Percentiles rank a stretch among this genome's conserved stretches.
Evolutionary conservation across 331 rosid species (phyloP).

Genomic region (Malus hybrid): DNA sequence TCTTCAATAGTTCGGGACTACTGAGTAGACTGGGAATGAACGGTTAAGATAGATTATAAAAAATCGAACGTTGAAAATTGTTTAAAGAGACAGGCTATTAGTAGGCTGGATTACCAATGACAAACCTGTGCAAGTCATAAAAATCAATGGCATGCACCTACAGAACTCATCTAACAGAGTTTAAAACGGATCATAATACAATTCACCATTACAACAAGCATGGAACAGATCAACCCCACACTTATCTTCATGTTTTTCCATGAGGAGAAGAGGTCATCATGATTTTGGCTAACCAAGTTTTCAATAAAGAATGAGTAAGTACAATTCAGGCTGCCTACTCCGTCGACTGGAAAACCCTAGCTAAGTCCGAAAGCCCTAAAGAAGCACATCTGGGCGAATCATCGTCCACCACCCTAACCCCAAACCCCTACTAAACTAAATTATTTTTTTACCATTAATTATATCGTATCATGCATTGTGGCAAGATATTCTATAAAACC

Average conservation of each 20-base stretch:
- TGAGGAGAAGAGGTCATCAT: not conserved
- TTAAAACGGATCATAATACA: not conserved
- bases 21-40: not conserved
- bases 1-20: not conserved
- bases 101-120: not conserved
- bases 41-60: not conserved
- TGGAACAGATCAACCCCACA: not conserved
- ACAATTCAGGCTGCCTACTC: conserved; percentile 27
- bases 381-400: conserved; percentile 41
- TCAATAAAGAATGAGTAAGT: not conserved
- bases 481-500: conserved; percentile 23
- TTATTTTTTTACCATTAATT: not conserved
- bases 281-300: not conserved
- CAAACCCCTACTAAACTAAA: not conserved
- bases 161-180: not conserved
- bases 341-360: conserved; percentile 29
- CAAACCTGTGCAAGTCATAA: not conserved
- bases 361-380: conserved; percentile 20
- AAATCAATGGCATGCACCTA: not conserved
- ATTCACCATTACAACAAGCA: not conserved
- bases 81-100: not conserved
- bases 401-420: conserved; percentile 34
- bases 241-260: conserved; percentile 1
- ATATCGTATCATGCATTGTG: not conserved
- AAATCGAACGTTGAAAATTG: no score